These are phyloP conservation scores for Penicillium sp. DNA, from an alignment of 2,329 filamentous ascomycete species.

Conservation along the genomic window DNA sequence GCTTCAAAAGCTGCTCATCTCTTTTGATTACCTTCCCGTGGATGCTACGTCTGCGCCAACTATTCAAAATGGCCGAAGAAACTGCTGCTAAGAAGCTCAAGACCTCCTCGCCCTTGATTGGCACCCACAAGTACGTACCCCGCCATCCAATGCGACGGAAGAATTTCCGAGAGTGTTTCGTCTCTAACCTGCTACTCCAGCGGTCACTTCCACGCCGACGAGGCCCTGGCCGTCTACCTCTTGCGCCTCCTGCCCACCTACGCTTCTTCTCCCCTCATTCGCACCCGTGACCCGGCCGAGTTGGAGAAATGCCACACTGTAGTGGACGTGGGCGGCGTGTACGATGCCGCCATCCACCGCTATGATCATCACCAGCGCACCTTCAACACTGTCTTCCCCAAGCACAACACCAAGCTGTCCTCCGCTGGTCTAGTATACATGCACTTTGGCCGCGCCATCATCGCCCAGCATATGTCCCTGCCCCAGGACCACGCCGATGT, in stretches of 20 bases:
- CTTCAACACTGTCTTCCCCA: constrained; percentile 85
- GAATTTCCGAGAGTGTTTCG: constrained; percentile 8
- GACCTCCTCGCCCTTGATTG: constrained; percentile 74
- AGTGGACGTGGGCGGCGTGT: constrained; percentile 96
- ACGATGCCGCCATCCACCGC: constrained; percentile 75
- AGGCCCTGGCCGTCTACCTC: constrained; percentile 95
- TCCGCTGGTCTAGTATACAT: constrained; percentile 94
- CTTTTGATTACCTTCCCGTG: constrained; percentile 18
- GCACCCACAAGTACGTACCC: constrained; percentile 77
- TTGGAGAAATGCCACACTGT: constrained; percentile 89
- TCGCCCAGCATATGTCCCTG: constrained; percentile 69
- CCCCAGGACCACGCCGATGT: constrained; percentile 70
- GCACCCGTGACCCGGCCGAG: constrained; percentile 81
- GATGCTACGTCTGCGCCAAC: constrained; percentile 47
- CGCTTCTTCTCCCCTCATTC: constrained; percentile 73
- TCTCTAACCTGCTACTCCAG: constrained; percentile 40
- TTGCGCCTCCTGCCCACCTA: constrained; percentile 88
- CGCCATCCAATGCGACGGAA: background rate
- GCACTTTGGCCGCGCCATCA: constrained; percentile 88
- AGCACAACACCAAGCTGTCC: constrained; percentile 83
- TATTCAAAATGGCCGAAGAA: constrained; percentile 70
- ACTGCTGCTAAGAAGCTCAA: constrained; percentile 82
- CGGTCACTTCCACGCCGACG: constrained; percentile 98
- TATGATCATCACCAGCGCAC: constrained; percentile 98
- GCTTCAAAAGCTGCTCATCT: constrained; percentile 6